phyloP scores from a whole-genome alignment of 2,329 filamentous ascomycete species.

The Neopestalotiopsis rosae region DNA sequence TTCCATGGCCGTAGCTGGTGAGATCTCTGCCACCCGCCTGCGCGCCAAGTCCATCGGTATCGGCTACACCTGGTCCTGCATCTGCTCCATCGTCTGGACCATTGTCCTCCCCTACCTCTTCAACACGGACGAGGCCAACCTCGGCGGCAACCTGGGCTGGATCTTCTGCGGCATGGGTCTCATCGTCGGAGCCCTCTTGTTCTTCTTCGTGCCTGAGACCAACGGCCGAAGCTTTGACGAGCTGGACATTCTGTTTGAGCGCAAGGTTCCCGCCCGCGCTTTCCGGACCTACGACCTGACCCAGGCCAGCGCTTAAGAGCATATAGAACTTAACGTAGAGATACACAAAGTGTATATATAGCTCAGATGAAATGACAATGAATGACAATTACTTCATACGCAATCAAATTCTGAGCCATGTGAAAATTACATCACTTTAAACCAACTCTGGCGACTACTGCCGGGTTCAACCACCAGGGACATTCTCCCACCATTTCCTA shows the following conservation, averaged over 20 bases:
- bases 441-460: too few relatives aligned
- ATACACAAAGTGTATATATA: neutral
- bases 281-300: constrained; percentile 23
- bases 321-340: neutral
- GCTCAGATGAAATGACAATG: neutral
- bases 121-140: constrained; percentile 19
- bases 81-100: constrained; percentile 11
- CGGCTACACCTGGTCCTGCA: constrained; percentile 9
- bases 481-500: too few relatives aligned
- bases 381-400: neutral
- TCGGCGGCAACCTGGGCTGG: constrained; percentile 16
- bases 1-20: constrained; percentile 19
- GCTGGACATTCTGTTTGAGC: constrained; percentile 49
- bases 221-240: constrained; percentile 47
- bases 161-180: constrained; percentile 16
- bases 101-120: constrained; percentile 19
- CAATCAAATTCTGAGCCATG: too few relatives aligned
- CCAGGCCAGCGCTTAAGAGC: neutral
- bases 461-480: too few relatives aligned
- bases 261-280: constrained; percentile 31
- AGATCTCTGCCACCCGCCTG: constrained; percentile 15
- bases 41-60: constrained; percentile 15
- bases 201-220: constrained; percentile 46
- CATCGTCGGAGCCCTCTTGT: constrained; percentile 21
- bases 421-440: too few relatives aligned